Evolutionary conservation across 228 moss, liverwort and hornwort genomes (phyloP), one percentile per base, ranked within the genome.

Genomic region (Sphagnum fallax): DNA sequence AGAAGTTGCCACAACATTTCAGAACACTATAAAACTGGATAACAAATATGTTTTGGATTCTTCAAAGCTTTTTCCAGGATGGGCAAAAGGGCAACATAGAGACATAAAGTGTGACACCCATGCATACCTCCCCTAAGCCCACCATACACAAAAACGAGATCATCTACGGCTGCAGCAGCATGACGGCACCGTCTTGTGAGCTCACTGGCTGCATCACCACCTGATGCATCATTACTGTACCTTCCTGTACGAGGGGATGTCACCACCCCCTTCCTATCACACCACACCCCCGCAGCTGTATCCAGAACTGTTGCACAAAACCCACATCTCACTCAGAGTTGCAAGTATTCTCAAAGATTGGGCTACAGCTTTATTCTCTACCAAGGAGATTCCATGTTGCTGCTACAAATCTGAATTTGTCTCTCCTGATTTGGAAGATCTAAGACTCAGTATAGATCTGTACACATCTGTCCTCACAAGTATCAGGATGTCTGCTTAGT

Each of bases 261-360:
- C 5, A 97, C 97, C 49, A 91, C 82, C 53, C 89, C 70, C 72
- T 81, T 87, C 71, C 93, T 83, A 73, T 93, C 97, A 72, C 97
- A 97, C 97, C 97, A 97, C 48, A 97, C 91, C 6, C 97, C 97
- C 53, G 93, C 93, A 65, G 93, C 91, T 55, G 93, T 97, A 75
- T 97, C 97, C 53, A 97, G 67, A 10, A 97, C 93, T 91, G 89
- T 32, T 32, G 32, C 32, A 32, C 32, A 32, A 32, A 32, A 32
- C 32, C 32, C 32, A 32, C 32, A 32, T 77, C 69, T 53, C 51
- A 64, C 64, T 70, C 60, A 74, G 6, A 47, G 71, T 61, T 63
- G 47, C 11, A 50, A 64, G 74, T 13, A 65, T 4, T 8, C 8
- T 10, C 16, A 6, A 8, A 16, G 4, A 62, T 16, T 62, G 62